phyloP scores from a whole-genome alignment of 306 rosid species.

The Alnus rubra region DNA sequence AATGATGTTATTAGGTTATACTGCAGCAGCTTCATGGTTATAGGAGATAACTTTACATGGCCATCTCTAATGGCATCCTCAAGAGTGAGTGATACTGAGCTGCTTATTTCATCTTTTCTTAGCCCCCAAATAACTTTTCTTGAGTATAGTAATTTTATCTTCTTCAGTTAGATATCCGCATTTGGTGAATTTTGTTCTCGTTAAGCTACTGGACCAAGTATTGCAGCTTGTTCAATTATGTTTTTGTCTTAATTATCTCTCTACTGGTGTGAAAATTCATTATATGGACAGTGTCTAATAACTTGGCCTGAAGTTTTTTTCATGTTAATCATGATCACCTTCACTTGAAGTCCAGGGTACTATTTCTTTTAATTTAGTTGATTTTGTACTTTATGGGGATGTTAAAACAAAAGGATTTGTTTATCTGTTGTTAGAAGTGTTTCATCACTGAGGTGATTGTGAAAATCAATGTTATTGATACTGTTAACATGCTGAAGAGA shows the following conservation, averaged over 20 bases:
- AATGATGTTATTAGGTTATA: constrained; percentile 47
- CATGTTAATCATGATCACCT: neutral
- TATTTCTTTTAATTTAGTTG: neutral
- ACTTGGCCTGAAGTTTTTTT: neutral
- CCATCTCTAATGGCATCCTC: constrained; percentile 35
- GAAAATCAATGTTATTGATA: neutral
- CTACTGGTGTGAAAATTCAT: constrained; percentile 33
- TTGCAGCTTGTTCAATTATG: constrained; percentile 36
- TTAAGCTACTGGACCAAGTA: constrained; percentile 43
- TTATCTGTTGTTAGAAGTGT: neutral
- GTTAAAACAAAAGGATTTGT: neutral
- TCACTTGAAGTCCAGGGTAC: neutral
- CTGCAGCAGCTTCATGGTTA: constrained; percentile 39
- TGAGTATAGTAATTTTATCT: constrained; percentile 38
- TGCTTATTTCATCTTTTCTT: constrained; percentile 35
- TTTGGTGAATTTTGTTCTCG: constrained; percentile 47
- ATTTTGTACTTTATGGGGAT: neutral
- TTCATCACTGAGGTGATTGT: neutral
- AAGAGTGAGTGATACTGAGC: constrained; percentile 41
- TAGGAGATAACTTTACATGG: constrained; percentile 39
- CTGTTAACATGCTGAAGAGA: neutral
- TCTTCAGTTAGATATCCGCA: constrained; percentile 44
- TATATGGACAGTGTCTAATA: constrained; percentile 6
- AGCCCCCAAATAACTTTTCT: constrained; percentile 27
- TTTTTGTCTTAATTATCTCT: constrained; percentile 27